phyloP scores from a whole-genome alignment of 345 rosid genomes.

The Heritiera fomes region DNA sequence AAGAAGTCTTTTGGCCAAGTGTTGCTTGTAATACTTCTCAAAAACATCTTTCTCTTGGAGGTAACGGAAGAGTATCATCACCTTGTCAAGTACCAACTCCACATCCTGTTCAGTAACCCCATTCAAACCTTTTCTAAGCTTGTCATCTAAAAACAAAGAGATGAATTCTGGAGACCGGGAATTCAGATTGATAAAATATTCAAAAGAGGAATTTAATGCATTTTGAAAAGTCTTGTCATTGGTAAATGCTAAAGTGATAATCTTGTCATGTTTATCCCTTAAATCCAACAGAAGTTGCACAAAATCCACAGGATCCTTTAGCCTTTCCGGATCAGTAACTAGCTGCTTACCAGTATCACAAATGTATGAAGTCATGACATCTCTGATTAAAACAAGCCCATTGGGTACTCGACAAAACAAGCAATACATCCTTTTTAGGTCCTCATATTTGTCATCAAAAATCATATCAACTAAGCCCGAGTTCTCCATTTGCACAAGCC shows the following conservation, averaged over 20 bases:
- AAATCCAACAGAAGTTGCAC: constrained; percentile 68
- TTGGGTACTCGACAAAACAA: constrained; percentile 55
- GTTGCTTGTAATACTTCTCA: no score
- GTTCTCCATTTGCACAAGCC: no score
- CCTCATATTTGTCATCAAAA: constrained; percentile 25
- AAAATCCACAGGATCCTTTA: constrained; percentile 75
- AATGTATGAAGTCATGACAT: constrained; percentile 64
- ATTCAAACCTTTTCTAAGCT: constrained; percentile 63
- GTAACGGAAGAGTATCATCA: constrained; percentile 76
- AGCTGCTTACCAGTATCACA: constrained; percentile 71
- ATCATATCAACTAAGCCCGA: no score
- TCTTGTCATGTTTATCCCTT: constrained; percentile 63
- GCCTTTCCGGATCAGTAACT: constrained; percentile 63
- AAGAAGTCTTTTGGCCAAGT: no score
- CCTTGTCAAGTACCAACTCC: constrained; percentile 63
- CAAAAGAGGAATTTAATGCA: constrained; percentile 70
- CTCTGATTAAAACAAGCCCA: constrained; percentile 55
- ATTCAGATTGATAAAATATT: constrained; percentile 65
- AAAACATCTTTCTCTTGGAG: constrained; percentile 68
- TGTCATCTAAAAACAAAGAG: constrained; percentile 72
- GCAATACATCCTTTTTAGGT: constrained; percentile 64
- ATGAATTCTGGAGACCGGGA: constrained; percentile 68
- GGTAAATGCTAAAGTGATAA: constrained; percentile 53
- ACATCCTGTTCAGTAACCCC: constrained; percentile 76
- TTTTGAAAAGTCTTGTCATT: constrained; percentile 73